Evolutionary conservation across 2,329 filamentous ascomycete genomes (phyloP), one percentile per base, ranked within the genome.

Genomic region (Trichoderma lentiforme): DNA sequence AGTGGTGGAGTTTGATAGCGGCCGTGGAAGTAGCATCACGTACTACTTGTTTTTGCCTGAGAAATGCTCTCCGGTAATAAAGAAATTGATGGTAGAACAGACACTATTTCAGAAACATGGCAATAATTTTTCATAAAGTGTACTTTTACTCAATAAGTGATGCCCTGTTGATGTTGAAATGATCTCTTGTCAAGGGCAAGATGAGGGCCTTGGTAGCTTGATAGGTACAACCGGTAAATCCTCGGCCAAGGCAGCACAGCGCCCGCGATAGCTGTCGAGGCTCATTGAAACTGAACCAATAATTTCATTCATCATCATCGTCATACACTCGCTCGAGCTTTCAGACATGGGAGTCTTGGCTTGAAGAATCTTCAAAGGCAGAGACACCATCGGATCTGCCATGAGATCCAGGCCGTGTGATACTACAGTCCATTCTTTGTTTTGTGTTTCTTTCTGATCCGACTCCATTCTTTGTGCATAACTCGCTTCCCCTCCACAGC

Each of bases 181-280:
- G 1, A 51, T 47, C n/a, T 47, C n/a, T 21, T 51, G n/a, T 21
- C 21, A 51, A 51, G 39, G 18, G 43, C 6, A 4, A 43, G 15
- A 62, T 28, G 32, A 28, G 3, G 14, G 2, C 34, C 60, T 43
- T 62, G n/a, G 34, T 63, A 26, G 60, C 60, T 43, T 62, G n/a
- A 21, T 63, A 26, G 60, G 34, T 24, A 30, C 14, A 18, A 11
- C 18, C 61, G 61, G 61, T 1, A 28, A 64, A 64, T 28, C 39
- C 28, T 64, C 61, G 61, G 61, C 61, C 24, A 64, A 64, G 61
- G 24, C 24, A 30, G 26, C 61, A 64, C 39, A 64, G 61, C 36
- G 39, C 6, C 26, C 26, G 39, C 12, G 30, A 30, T 26, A 32
- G 21, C 39, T 64, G n/a, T 21, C 4, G 26, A 21, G 1, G n/a